These are phyloP conservation scores for Tricharina praecox DNA, from an alignment of 495 filamentous ascomycete species.

Conservation along the genomic window DNA sequence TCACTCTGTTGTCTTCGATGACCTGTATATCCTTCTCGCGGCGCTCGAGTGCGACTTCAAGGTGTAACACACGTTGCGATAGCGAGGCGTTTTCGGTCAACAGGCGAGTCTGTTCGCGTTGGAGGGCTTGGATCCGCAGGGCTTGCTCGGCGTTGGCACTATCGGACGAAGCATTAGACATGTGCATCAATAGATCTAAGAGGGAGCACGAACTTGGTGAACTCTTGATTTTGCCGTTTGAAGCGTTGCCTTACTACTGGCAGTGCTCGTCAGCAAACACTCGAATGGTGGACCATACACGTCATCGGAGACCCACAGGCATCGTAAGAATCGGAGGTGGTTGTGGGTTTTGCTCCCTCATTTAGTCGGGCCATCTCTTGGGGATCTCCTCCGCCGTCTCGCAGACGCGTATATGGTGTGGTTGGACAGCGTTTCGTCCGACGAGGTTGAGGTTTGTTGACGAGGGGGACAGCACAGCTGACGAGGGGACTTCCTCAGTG, in stretches of 20 bases:
- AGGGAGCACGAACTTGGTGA: too few species aligned
- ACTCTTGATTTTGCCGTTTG: neutral
- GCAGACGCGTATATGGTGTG: neutral
- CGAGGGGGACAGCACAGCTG: neutral
- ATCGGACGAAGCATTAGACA: conserved; percentile 4
- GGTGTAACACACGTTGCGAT: conserved; percentile 55
- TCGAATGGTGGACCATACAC: too few species aligned
- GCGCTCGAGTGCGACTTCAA: conserved; percentile 50
- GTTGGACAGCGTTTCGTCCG: too few species aligned
- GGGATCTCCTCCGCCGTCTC: conserved; percentile 10
- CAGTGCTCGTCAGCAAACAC: too few species aligned
- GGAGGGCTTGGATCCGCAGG: conserved; percentile 68
- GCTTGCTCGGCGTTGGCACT: conserved; percentile 81
- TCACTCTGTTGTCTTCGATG: conserved; percentile 40
- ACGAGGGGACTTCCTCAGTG: too few species aligned
- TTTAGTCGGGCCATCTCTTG: conserved; percentile 77
- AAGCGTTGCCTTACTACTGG: too few species aligned
- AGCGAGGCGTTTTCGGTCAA: conserved; percentile 77
- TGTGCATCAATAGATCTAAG: too few species aligned
- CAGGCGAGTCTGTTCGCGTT: conserved; percentile 66
- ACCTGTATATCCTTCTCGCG: conserved; percentile 31
- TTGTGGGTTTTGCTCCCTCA: conserved; percentile 40
- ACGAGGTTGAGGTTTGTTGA: too few species aligned
- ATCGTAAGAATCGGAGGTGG: neutral
- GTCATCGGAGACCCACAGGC: neutral